These are phyloP conservation scores for Spinacia oleracea DNA, from an alignment of 179 eudicot genomes.

Conservation along the genomic window DNA sequence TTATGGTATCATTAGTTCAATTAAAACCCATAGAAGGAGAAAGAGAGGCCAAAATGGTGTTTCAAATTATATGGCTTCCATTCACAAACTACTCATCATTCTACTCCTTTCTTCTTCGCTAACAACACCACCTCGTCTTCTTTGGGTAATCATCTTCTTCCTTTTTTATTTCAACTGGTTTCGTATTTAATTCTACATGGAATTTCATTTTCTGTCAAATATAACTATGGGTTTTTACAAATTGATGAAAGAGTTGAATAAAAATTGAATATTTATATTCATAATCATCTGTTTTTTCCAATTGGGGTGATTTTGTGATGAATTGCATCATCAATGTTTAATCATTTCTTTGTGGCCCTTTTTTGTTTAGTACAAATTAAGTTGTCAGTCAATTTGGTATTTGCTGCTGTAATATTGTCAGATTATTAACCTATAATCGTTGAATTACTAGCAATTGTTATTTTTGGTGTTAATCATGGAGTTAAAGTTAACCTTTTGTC, in stretches of 20 bases:
- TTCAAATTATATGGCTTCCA: slow-evolving; percentile 22
- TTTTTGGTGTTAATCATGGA: slow-evolving; percentile 8
- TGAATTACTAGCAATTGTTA: neutral
- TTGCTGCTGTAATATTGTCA: neutral
- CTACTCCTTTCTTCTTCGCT: slow-evolving; percentile 28
- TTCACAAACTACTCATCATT: slow-evolving; percentile 14
- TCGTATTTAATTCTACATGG: neutral
- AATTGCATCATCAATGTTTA: neutral
- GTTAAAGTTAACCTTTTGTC: slow-evolving; percentile 5
- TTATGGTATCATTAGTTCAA: neutral
- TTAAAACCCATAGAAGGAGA: neutral
- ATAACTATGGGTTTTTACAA: slow-evolving; percentile 15
- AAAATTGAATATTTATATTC: neutral
- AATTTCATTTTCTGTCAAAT: neutral
- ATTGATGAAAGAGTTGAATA: too few species aligned
- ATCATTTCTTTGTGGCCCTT: neutral
- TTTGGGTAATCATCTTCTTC: slow-evolving; percentile 22
- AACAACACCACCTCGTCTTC: slow-evolving; percentile 13
- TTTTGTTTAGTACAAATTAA: neutral
- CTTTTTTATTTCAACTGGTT: neutral
- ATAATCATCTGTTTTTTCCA: neutral
- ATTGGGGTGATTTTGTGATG: neutral
- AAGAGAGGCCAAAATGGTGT: slow-evolving; percentile 28
- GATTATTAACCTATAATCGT: neutral
- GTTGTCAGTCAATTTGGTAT: neutral